Evolutionary conservation across 1,284 basidiomycete species (phyloP), one percentile per base, ranked within the genome.

Genomic region (Earliella scabrosa): DNA sequence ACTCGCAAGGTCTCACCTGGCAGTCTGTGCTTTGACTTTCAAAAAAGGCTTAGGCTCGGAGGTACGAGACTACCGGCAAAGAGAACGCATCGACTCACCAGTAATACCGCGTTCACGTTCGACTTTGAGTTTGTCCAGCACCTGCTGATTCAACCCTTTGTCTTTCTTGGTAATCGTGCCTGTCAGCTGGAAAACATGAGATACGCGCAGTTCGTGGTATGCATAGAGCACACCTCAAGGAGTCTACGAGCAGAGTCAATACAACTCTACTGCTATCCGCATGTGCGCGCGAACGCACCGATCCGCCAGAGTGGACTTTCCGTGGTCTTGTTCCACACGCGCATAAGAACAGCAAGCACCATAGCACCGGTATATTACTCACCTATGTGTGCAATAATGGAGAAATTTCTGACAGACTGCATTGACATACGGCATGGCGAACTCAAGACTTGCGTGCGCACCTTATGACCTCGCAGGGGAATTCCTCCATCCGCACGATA

Each of bases 51-150:
- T 34, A 57, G 32, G 43, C 59, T n/a, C n/a, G n/a, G n/a, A n/a
- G n/a, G n/a, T n/a, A n/a, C 16, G 32, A 39, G 38, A 56, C 26
- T 52, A 23, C 32, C 18, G 26, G n/a, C 2, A 20, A 24, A 35
- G 21, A n/a, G 3, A 11, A 21, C 16, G 23, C 11, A 23, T 26
- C 16, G 16, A 38, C 77, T 68, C 68, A 88, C 93, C 93, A 39
- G 93, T 96, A 52, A 96, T 97, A 27, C 95, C 97, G 40, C 97
- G 83, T 72, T 99, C 97, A 49, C 94, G 80, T 71, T 99, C 96
- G 1, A 99, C 96, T 71, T 98, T 98, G 52, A 99, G 82, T 68
- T 96, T 97, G 73, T 97, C 95, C 36, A 97, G 73, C n/a, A 97
- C 92, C 70, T 97, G 95, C 61, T 92, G 86, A 65, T 94, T 95